A percentile compares a stretch with the other conserved stretches of the same genome.
Evolutionary conservation across 805 yeast species (phyloP).

Genomic region (Teunomyces tritomae): DNA sequence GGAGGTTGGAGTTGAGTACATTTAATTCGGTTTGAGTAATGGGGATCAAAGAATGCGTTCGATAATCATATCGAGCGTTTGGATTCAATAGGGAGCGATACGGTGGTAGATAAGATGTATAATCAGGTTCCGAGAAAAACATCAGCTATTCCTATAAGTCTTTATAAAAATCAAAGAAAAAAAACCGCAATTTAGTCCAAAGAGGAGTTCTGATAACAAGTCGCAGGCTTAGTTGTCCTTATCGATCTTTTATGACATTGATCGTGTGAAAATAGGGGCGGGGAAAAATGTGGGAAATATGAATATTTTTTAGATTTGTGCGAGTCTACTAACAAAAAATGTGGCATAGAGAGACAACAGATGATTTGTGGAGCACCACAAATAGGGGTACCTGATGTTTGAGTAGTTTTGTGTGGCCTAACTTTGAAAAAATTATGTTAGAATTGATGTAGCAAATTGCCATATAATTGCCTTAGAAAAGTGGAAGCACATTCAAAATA

Average conservation of each 20-base stretch:
- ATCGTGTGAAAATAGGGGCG: constrained; percentile 10
- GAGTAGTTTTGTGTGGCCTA: background rate
- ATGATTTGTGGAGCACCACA: background rate
- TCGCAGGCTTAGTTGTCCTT: constrained; percentile 1
- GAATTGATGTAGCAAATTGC: background rate
- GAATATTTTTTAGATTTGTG: background rate
- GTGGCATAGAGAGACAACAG: background rate
- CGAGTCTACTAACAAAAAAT: background rate
- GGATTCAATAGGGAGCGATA: constrained; percentile 54
- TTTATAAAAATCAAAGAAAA: background rate
- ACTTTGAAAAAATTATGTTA: background rate
- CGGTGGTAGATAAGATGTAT: constrained; percentile 23
- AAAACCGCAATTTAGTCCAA: background rate
- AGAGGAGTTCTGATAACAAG: background rate
- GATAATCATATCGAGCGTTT: constrained; percentile 48
- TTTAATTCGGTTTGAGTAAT: constrained; percentile 34
- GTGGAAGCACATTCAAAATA: background rate
- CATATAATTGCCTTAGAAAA: background rate
- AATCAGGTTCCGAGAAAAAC: constrained; percentile 5
- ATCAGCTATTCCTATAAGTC: background rate
- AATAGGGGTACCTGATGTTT: background rate
- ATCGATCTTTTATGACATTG: background rate
- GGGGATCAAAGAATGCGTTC: constrained; percentile 42
- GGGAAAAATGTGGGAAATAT: background rate
- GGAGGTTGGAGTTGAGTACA: constrained; percentile 15